These are phyloP conservation scores for Geotrichum reessii DNA, from an alignment of 1,139 yeast species.

Conservation along the genomic window DNA sequence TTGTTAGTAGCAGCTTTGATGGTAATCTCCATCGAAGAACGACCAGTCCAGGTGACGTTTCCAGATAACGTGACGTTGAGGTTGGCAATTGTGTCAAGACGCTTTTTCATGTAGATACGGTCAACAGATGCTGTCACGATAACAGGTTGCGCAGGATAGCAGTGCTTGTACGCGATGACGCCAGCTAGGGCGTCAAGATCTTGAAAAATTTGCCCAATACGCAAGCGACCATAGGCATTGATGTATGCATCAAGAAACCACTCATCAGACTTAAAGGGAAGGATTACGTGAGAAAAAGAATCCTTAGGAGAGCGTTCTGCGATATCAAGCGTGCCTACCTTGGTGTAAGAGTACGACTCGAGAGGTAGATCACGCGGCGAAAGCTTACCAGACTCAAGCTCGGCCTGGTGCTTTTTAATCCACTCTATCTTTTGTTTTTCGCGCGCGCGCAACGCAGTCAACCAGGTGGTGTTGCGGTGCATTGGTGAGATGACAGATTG, in stretches of 20 bases:
- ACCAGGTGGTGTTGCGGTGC: constrained; percentile 57
- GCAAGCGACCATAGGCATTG: constrained; percentile 78
- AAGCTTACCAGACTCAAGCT: constrained; percentile 16
- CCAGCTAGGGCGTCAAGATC: constrained; percentile 89
- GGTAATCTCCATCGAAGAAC: constrained; percentile 90
- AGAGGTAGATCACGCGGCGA: constrained; percentile 18
- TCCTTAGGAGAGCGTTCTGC: constrained; percentile 70
- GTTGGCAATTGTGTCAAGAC: constrained; percentile 70
- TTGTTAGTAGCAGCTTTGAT: constrained; percentile 78
- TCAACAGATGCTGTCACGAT: constrained; percentile 94
- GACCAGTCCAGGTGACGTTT: constrained; percentile 87
- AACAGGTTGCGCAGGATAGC: constrained; percentile 87
- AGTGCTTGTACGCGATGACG: constrained; percentile 76
- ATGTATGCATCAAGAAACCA: constrained; percentile 83
- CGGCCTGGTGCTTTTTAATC: constrained; percentile 22
- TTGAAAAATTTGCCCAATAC: constrained; percentile 89
- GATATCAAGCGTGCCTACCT: constrained; percentile 51
- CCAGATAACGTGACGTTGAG: constrained; percentile 82
- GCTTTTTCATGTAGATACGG: constrained; percentile 79
- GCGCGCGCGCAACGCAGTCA: constrained; percentile 73
- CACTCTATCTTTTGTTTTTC: constrained; percentile 66
- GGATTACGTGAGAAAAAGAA: constrained; percentile 63
- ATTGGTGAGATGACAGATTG: constrained; percentile 34
- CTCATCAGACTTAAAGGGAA: constrained; percentile 80
- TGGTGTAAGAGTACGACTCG: constrained; percentile 53